Conservation (phyloP, 2,329 filamentous ascomycete species). For the Tolypocladium ovalisporum region DNA sequence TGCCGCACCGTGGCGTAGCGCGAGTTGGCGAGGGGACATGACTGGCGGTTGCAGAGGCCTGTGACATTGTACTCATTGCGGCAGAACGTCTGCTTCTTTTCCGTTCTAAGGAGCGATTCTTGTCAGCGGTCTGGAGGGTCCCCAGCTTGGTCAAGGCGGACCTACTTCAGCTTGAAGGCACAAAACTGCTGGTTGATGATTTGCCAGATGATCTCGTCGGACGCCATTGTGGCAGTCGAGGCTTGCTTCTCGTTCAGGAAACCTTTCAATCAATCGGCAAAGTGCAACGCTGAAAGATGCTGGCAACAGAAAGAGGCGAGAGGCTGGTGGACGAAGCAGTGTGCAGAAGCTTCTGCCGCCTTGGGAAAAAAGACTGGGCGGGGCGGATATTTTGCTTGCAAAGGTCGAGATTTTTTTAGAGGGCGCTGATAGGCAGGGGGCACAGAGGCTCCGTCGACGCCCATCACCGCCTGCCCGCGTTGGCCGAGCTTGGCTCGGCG, state of each 20-base stretch:
- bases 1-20: slow-evolving; percentile 87
- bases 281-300: not conserved
- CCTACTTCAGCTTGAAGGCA: slow-evolving; percentile 84
- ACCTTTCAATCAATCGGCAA: slow-evolving; percentile 7
- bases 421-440: slow-evolving; percentile 4
- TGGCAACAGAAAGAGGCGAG: not conserved
- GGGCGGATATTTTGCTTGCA: slow-evolving; percentile 7
- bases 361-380: slow-evolving; percentile 7
- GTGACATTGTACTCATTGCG: slow-evolving; percentile 88
- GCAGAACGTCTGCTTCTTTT: slow-evolving; percentile 86
- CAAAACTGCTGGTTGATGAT: slow-evolving; percentile 95
- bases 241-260: not conserved
- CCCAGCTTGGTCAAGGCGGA: not conserved
- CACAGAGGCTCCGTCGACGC: not conserved
- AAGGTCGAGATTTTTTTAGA: slow-evolving; percentile 11
- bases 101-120: slow-evolving; percentile 41
- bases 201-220: slow-evolving; percentile 95
- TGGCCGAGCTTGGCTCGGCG: slow-evolving; percentile 2
- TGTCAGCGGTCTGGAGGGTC: slow-evolving; percentile 15
- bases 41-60: slow-evolving; percentile 75
- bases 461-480: slow-evolving; percentile 12
- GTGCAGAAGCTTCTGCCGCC: slow-evolving; percentile 2
- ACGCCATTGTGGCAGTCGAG: slow-evolving; percentile 50
- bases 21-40: slow-evolving; percentile 82
- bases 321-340: not conserved